phyloP scores from a whole-genome alignment of 352 stramenopile genomes.

The Phytophthora sojae region DNA sequence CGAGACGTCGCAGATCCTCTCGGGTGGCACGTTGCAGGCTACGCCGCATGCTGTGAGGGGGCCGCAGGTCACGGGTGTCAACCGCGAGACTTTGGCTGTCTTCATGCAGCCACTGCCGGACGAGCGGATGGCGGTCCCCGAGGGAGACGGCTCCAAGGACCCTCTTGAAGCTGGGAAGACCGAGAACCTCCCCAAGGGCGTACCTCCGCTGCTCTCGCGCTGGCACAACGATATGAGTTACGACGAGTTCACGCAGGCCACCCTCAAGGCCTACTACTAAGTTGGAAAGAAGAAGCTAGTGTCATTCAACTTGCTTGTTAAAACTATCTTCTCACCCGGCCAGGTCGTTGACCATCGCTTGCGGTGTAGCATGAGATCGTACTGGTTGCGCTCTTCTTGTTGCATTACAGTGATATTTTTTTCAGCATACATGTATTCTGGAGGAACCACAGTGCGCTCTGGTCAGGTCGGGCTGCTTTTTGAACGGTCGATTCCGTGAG shows the following conservation, averaged over 20 bases:
- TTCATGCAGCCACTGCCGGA: slow-evolving; percentile 96
- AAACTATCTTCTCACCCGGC: no score
- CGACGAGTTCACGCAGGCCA: slow-evolving; percentile 92
- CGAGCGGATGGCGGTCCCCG: slow-evolving; percentile 84
- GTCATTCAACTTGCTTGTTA: no score
- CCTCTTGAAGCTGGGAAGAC: slow-evolving; percentile 59
- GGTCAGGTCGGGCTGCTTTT: slow-evolving; percentile 5
- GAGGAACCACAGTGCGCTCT: neutral
- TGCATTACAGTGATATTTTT: no score
- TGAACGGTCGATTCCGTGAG: no score
- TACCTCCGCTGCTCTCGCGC: slow-evolving; percentile 86
- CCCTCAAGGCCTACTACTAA: slow-evolving; percentile 93
- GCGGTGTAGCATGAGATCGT: no score
- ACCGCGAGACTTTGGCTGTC: slow-evolving; percentile 95
- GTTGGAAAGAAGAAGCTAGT: no score
- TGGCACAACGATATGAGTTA: slow-evolving; percentile 92
- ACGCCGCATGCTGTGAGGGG: slow-evolving; percentile 93
- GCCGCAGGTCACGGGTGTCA: slow-evolving; percentile 74
- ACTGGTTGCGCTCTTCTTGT: no score
- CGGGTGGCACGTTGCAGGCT: slow-evolving; percentile 91
- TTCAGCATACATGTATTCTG: no score
- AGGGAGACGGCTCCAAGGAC: slow-evolving; percentile 31
- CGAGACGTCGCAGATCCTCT: slow-evolving; percentile 96
- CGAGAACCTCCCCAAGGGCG: slow-evolving; percentile 78
- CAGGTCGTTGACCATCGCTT: no score